A percentile compares a stretch with the other conserved stretches of the same genome.
Conservation (phyloP, 371 early-diverging fungal genomes). For the Dentiscutata heterogama region DNA sequence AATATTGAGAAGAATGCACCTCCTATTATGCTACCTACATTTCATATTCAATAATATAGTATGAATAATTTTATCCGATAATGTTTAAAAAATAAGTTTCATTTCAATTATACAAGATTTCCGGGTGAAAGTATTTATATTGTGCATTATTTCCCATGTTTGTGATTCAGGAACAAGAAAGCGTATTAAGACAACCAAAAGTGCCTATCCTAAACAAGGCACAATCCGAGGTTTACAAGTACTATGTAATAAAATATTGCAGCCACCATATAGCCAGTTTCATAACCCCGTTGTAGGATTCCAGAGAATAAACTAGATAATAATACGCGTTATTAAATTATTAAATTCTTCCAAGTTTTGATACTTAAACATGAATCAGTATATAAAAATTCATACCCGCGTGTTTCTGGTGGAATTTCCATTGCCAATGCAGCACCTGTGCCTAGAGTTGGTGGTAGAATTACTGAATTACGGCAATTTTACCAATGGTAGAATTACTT, state of each 20-base stretch:
- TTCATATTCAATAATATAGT: too few species aligned
- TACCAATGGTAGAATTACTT: too few species aligned
- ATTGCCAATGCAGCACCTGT: conserved; percentile 77
- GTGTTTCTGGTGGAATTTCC: conserved; percentile 71
- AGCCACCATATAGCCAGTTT: conserved; percentile 73
- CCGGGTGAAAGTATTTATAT: background rate
- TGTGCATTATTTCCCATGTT: conserved; percentile 59
- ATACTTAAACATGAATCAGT: background rate
- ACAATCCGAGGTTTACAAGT: conserved; percentile 65
- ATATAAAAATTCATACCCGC: conserved; percentile 55
- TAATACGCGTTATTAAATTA: background rate
- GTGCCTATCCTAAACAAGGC: conserved; percentile 75
- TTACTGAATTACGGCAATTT: too few species aligned
- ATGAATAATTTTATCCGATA: too few species aligned
- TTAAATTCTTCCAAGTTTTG: too few species aligned
- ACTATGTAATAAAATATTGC: conserved; percentile 66
- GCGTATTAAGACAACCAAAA: conserved; percentile 66
- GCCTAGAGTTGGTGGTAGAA: too few species aligned
- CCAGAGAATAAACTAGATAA: conserved; percentile 67
- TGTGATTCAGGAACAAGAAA: conserved; percentile 75
- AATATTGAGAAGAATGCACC: conserved; percentile 73
- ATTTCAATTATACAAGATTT: background rate
- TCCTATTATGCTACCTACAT: conserved; percentile 72
- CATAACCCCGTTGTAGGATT: conserved; percentile 79
- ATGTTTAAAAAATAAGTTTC: conserved; percentile 2